A percentile compares a stretch with the other conserved stretches of the same genome.
Evolutionary conservation across 2,329 filamentous ascomycete species (phyloP).

Genomic region (Gremmenia infestans): DNA sequence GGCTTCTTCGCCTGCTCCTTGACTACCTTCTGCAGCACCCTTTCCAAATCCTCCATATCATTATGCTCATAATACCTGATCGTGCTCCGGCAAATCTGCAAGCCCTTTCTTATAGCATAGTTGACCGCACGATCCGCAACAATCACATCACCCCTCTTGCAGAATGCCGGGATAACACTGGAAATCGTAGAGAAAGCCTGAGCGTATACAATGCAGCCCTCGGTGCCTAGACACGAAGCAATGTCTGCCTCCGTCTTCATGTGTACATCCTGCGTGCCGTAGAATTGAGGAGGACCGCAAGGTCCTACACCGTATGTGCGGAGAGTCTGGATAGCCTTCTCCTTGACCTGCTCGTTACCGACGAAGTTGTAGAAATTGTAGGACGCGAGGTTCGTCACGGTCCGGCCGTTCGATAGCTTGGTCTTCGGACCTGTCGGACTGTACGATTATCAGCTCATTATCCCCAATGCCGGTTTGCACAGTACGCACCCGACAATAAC

Average conservation of each 20-base stretch:
- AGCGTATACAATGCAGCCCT: slow-evolving; percentile 89
- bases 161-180: slow-evolving; percentile 95
- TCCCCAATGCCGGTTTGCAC: neutral
- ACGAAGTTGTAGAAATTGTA: slow-evolving; percentile 99
- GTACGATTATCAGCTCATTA: slow-evolving; percentile 6
- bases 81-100: slow-evolving; percentile 87
- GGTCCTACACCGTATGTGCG: slow-evolving; percentile 95
- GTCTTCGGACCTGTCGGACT: slow-evolving; percentile 87
- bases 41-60: slow-evolving; percentile 89
- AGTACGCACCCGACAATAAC: slow-evolving; percentile 74
- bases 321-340: slow-evolving; percentile 89
- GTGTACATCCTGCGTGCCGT: slow-evolving; percentile 96
- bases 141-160: slow-evolving; percentile 94
- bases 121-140: slow-evolving; percentile 92
- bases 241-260: slow-evolving; percentile 96
- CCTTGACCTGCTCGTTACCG: slow-evolving; percentile 84
- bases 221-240: slow-evolving; percentile 79
- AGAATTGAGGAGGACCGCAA: slow-evolving; percentile 95
- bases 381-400: slow-evolving; percentile 87
- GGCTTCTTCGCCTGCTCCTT: slow-evolving; percentile 81
- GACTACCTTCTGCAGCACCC: slow-evolving; percentile 75
- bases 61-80: slow-evolving; percentile 95
- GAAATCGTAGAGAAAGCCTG: slow-evolving; percentile 95
- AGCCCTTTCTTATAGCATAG: slow-evolving; percentile 87
- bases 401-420: slow-evolving; percentile 82